These are phyloP conservation scores for Zymoseptoria passerinii DNA, from an alignment of 2,329 filamentous ascomycete genomes.

Conservation along the genomic window DNA sequence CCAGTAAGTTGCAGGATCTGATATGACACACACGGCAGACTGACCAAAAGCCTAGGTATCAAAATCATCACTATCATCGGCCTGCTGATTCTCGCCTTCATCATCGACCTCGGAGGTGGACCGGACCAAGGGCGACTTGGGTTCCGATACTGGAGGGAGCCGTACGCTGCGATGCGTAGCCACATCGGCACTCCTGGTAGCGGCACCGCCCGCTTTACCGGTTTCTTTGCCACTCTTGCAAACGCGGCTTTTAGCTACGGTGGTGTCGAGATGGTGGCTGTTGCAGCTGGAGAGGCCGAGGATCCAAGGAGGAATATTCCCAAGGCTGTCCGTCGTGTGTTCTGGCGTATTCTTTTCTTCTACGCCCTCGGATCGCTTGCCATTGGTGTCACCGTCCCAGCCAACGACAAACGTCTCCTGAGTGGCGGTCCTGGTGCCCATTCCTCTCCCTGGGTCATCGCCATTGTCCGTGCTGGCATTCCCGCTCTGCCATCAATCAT, in stretches of 20 bases:
- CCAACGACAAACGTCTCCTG: conserved; percentile 43
- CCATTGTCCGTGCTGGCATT: conserved; percentile 58
- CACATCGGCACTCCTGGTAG: conserved; percentile 49
- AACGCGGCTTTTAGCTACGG: conserved; percentile 45
- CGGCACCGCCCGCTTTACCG: conserved; percentile 45
- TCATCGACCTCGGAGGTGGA: conserved; percentile 56
- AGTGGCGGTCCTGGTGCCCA: conserved; percentile 35
- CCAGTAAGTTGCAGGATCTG: conserved; percentile 18
- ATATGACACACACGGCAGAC: background rate
- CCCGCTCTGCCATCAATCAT: conserved; percentile 60
- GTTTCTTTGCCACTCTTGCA: conserved; percentile 47
- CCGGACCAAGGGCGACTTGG: conserved; percentile 52
- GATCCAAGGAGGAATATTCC: conserved; percentile 48
- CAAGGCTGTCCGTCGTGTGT: conserved; percentile 47
- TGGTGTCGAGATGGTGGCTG: conserved; percentile 47
- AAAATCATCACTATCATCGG: conserved; percentile 44
- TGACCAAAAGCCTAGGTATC: conserved; percentile 24
- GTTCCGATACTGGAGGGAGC: conserved; percentile 61
- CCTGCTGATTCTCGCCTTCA: conserved; percentile 35
- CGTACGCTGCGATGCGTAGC: conserved; percentile 49
- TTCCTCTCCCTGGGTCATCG: conserved; percentile 58
- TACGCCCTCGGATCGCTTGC: conserved; percentile 49
- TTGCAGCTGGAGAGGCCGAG: conserved; percentile 48
- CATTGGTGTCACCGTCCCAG: conserved; percentile 53
- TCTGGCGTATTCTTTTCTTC: conserved; percentile 43